Base-by-base conservation (phyloP, 75 land plant species). In the Pinus taeda region DNA sequence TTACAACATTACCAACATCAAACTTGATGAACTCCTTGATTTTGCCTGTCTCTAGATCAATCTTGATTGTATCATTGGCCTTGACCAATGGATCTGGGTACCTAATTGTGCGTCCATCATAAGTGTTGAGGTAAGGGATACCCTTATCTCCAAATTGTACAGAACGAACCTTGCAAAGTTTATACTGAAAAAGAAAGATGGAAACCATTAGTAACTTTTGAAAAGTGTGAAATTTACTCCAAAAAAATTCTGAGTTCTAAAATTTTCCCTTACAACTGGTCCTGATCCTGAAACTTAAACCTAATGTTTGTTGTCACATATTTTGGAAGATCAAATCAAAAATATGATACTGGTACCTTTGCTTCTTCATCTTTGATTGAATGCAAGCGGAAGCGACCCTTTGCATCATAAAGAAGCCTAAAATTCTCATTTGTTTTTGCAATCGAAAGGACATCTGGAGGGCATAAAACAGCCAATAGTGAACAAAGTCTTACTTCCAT, bases 61-160 rank as follows among this genome's bases (percentile, higher is more conserved):
- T 79, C 84, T 95, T 95, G 75, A 93, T 85, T 65, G 98, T 95
- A 80, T 95, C 98, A 81, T 95, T 95, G 57, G 91, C 96, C 78
- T 87, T 93, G 89, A 95, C 89, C 22, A 95, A 86, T n/a, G 98
- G 98, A 78, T 95, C 98, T n/a, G 98, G 98, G 81, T 95, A 90
- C 42, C 89, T 77, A 73, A 83, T 83, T 15, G 85, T 84, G n/a
- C 85, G 83, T 6, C 97, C 97, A 84, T 94, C 97, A 77, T 85
- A 95, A 15, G 98, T 95, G 78, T 90, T 90, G n/a, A 95, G 74
- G 75, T 90, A 89, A 3, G 98, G 98, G 29, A 95, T 90, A 22
- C 93, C 98, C 75, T 95, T 95, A 69, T 87, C 86, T 4, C 98
- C 98, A 82, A 93, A 95, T 69, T 88, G 87, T 3, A 91, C 93